A percentile compares a stretch with the other conserved stretches of the same genome.
Conservation (phyloP, 202 grass and related monocot genomes). For the Zoysia matrella region DNA sequence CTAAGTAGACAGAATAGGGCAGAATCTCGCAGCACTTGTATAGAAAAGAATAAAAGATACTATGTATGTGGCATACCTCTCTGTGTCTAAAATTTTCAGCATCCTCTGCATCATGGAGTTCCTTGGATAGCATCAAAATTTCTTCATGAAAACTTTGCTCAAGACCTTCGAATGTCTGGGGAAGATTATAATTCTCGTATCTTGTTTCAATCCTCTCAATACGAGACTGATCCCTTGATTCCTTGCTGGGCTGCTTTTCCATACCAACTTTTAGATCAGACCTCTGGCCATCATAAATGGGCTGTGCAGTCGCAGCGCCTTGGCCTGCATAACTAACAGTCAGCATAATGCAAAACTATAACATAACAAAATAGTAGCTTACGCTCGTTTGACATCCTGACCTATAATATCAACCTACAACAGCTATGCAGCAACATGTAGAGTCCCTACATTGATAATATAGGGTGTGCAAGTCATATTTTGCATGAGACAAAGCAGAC, state of each 20-base stretch:
- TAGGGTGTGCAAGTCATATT: not conserved
- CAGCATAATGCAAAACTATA: constrained; percentile 23
- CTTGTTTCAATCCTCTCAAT: constrained; percentile 54
- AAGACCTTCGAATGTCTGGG: constrained; percentile 79
- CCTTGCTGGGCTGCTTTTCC: constrained; percentile 66
- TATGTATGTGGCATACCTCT: constrained; percentile 56
- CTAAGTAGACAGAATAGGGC: constrained; percentile 4
- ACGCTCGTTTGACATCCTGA: not conserved
- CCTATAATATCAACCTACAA: not conserved
- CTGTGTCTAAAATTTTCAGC: constrained; percentile 80
- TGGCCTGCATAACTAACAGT: constrained; percentile 52
- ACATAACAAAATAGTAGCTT: constrained; percentile 1
- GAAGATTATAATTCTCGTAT: constrained; percentile 60
- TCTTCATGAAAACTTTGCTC: constrained; percentile 92
- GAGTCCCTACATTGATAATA: not conserved
- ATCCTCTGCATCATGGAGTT: constrained; percentile 85
- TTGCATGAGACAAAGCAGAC: constrained; percentile 1
- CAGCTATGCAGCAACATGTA: not conserved
- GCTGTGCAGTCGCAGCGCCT: constrained; percentile 50
- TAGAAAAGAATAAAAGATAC: not conserved
- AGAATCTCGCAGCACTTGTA: constrained; percentile 24
- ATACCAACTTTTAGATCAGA: constrained; percentile 64
- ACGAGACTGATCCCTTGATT: constrained; percentile 53
- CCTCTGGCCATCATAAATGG: constrained; percentile 71
- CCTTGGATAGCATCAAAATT: constrained; percentile 71